Percentiles rank a stretch among this genome's conserved stretches.
Conservation (phyloP, 495 filamentous ascomycete genomes). For the Rhypophila decipiens region DNA sequence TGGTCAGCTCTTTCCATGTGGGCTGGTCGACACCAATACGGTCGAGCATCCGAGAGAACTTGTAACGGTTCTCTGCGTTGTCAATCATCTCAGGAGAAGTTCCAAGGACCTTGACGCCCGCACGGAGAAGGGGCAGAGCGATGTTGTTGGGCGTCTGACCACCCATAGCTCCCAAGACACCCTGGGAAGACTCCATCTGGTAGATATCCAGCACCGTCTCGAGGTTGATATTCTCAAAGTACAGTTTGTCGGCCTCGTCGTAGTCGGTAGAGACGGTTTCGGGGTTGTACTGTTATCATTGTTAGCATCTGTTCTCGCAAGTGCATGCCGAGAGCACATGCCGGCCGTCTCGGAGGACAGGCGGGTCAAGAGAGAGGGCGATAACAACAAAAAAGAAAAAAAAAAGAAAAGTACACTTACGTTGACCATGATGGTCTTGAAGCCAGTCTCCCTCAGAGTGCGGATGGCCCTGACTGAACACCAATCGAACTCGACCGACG, state of each 20-base stretch:
- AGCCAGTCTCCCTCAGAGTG: slow-evolving; percentile 77
- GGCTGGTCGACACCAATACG: slow-evolving; percentile 95
- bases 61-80: slow-evolving; percentile 93
- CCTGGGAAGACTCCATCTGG: slow-evolving; percentile 76
- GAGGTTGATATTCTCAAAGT: slow-evolving; percentile 96
- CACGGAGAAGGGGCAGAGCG: slow-evolving; percentile 76
- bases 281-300: slow-evolving; percentile 49
- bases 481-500: slow-evolving; percentile 98
- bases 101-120: slow-evolving; percentile 86
- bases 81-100: slow-evolving; percentile 99
- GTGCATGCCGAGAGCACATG: no score
- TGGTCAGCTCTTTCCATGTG: slow-evolving; percentile 94
- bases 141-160: slow-evolving; percentile 99
- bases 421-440: slow-evolving; percentile 99
- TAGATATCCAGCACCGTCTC: slow-evolving; percentile 96
- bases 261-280: slow-evolving; percentile 95
- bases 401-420: slow-evolving; percentile 8
- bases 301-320: not conserved
- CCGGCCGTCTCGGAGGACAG: no score
- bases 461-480: slow-evolving; percentile 95
- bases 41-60: slow-evolving; percentile 96
- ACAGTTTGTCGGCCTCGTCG: slow-evolving; percentile 90
- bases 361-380: not conserved
- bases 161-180: slow-evolving; percentile 97
- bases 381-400: not conserved